phyloP scores from a whole-genome alignment of 108 stramenopile species.

The Cyclostephanos invisitatus region DNA sequence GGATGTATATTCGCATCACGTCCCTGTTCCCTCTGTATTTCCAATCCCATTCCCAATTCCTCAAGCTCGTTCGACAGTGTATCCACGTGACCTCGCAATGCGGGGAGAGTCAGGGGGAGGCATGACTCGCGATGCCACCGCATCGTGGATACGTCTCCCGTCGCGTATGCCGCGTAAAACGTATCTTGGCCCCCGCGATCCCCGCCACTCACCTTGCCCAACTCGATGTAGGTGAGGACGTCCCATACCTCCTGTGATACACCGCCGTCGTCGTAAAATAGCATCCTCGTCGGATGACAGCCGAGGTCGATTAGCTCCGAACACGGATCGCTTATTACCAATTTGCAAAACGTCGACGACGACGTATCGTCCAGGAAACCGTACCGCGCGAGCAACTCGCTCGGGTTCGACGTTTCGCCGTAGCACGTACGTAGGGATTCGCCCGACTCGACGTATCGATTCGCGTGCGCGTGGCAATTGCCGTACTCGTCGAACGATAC shows the following conservation, averaged over 20 bases:
- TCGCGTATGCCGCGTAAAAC: constrained; percentile 51
- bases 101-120: constrained; percentile 31
- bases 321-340: constrained; percentile 32
- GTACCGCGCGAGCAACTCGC: constrained; percentile 26
- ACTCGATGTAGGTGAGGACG: constrained; percentile 27
- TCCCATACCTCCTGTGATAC: constrained; percentile 39
- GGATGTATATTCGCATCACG: constrained; percentile 40
- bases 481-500: constrained; percentile 35
- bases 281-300: constrained; percentile 41
- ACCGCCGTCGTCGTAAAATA: constrained; percentile 46
- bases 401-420: constrained; percentile 40
- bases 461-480: constrained; percentile 42
- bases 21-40: constrained; percentile 19
- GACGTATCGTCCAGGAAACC: constrained; percentile 41
- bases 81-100: constrained; percentile 52
- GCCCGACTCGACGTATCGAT: constrained; percentile 18
- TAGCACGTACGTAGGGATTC: constrained; percentile 22
- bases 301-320: constrained; percentile 51
- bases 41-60: constrained; percentile 28
- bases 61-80: constrained; percentile 40
- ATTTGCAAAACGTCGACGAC: constrained; percentile 52
- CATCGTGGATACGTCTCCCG: constrained; percentile 49
- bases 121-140: constrained; percentile 48
- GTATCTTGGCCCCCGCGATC: constrained; percentile 11
- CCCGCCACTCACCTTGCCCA: constrained; percentile 32